Conservation (phyloP, 2,329 filamentous ascomycete species). For the Tolypocladium ophioglossoides region DNA sequence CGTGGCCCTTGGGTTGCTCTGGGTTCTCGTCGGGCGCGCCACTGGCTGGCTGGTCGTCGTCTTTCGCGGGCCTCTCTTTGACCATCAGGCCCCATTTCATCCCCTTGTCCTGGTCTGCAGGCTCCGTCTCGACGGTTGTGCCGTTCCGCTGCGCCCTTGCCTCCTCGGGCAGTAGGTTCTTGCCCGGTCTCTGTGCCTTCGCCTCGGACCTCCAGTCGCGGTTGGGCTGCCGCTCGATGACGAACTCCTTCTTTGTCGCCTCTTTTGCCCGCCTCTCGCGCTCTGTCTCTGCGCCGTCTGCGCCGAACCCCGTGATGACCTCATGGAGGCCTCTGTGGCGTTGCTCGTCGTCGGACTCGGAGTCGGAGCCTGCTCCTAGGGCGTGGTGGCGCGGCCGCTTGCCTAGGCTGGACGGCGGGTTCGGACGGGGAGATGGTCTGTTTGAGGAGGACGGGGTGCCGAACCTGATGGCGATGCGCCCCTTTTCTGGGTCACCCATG, state of each 20-base stretch:
- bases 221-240: conserved; percentile 50
- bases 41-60: conserved; percentile 9
- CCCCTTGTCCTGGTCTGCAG: conserved; percentile 37
- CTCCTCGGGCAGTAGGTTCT: conserved; percentile 48
- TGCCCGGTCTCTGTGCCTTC: conserved; percentile 34
- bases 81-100: conserved; percentile 46
- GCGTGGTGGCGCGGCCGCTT: conserved; percentile 35
- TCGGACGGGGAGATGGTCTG: conserved; percentile 15
- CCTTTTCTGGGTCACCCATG: conserved; percentile 27
- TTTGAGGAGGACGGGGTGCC: conserved; percentile 18
- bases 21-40: neutral
- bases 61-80: conserved; percentile 38
- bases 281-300: conserved; percentile 31
- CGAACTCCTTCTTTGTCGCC: conserved; percentile 27
- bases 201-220: conserved; percentile 51
- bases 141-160: conserved; percentile 32
- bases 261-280: conserved; percentile 17
- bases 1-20: neutral
- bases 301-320: conserved; percentile 38
- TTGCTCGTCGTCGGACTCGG: conserved; percentile 26
- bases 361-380: conserved; percentile 31
- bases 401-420: conserved; percentile 33
- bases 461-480: conserved; percentile 40
- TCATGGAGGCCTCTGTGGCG: conserved; percentile 25
- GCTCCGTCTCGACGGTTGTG: conserved; percentile 18